Conservation (phyloP, 2,329 filamentous ascomycete species). For the Diaporthe citriasiana region DNA sequence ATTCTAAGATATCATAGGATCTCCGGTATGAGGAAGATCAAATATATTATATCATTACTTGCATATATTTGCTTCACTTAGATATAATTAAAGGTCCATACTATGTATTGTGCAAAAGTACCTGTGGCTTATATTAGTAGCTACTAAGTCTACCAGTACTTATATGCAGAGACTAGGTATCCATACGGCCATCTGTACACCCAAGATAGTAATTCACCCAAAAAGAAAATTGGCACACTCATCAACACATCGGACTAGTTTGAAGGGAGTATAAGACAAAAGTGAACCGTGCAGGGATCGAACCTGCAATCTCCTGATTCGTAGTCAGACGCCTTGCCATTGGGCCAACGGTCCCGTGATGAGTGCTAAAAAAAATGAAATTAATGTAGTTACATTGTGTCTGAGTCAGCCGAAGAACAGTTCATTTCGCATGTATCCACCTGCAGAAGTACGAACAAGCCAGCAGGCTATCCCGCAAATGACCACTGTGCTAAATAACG, state of each 20-base stretch:
- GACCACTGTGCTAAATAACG: not conserved
- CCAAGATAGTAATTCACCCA: not conserved
- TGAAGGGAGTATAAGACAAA: not conserved
- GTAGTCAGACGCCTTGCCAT: conserved; percentile 56
- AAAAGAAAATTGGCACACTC: not conserved
- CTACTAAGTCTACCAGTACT: too few relatives aligned
- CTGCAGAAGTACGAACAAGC: not conserved
- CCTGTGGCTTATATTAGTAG: not conserved
- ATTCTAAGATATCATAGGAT: not conserved
- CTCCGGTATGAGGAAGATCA: not conserved
- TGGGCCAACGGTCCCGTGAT: conserved; percentile 46
- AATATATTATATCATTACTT: accelerated
- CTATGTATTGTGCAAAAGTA: not conserved
- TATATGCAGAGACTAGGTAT: not conserved
- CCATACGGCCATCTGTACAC: not conserved
- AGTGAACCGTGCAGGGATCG: conserved; percentile 52
- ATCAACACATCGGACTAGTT: accelerated
- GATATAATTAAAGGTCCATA: not conserved
- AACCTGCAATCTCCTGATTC: conserved; percentile 56
- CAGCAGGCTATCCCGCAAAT: not conserved
- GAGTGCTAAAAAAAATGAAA: accelerated
- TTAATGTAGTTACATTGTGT: accelerated
- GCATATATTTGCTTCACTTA: too few relatives aligned
- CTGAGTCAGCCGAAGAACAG: not conserved
- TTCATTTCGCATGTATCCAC: not conserved